Percentiles rank a stretch among this genome's conserved stretches.
These are phyloP conservation scores for Kwoniella bestiolae DNA, from an alignment of 768 basidiomycete genomes.

Conservation along the genomic window DNA sequence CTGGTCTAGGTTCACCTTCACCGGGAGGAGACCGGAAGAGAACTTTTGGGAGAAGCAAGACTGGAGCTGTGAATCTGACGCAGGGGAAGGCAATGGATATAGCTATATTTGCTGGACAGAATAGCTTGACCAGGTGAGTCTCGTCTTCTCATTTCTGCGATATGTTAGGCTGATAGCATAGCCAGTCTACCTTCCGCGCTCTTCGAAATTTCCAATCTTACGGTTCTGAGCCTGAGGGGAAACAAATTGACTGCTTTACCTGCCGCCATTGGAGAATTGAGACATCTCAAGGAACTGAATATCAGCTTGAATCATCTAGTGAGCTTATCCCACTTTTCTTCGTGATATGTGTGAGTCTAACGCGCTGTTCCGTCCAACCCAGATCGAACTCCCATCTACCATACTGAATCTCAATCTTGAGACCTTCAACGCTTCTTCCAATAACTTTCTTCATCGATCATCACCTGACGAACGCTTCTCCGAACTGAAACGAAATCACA, in stretches of 20 bases:
- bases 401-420: conserved; percentile 48
- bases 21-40: conserved; percentile 12
- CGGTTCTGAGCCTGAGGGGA: conserved; percentile 41
- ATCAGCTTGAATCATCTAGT: conserved; percentile 52
- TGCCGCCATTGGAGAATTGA: conserved; percentile 50
- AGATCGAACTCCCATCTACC: conserved; percentile 49
- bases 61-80: conserved; percentile 15
- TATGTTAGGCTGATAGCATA: neutral
- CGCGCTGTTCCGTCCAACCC: neutral
- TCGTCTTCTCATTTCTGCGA: neutral
- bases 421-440: conserved; percentile 35
- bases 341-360: neutral
- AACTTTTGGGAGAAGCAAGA: conserved; percentile 34
- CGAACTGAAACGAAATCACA: conserved; percentile 24
- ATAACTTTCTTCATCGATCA: conserved; percentile 25
- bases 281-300: conserved; percentile 51
- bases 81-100: conserved; percentile 20
- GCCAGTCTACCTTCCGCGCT: conserved; percentile 51
- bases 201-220: conserved; percentile 52
- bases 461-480: conserved; percentile 8
- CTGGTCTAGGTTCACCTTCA: neutral
- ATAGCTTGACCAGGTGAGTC: conserved; percentile 33
- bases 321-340: conserved; percentile 1
- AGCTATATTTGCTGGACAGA: conserved; percentile 24
- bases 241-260: conserved; percentile 49